Evolutionary conservation across 208 protist species (phyloP).

Genomic region (Angomonas desouzai): DNA sequence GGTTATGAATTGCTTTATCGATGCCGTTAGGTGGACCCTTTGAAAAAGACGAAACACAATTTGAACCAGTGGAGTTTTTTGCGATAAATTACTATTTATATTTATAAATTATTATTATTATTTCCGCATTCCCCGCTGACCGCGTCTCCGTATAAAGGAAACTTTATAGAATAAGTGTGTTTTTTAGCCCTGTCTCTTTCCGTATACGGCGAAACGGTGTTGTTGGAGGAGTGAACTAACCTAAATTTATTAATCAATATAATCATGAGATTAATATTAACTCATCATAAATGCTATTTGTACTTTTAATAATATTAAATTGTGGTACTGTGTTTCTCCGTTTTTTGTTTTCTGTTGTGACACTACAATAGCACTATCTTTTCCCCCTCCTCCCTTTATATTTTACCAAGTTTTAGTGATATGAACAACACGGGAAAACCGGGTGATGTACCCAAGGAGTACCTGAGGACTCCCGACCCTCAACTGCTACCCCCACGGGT

Average conservation of each 20-base stretch:
- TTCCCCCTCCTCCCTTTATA: constrained; percentile 17
- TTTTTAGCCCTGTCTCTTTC: too few relatives aligned
- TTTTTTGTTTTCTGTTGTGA: constrained; percentile 5
- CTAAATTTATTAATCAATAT: constrained; percentile 3
- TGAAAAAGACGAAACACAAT: too few relatives aligned
- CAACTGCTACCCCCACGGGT: constrained; percentile 77
- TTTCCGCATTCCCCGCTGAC: too few relatives aligned
- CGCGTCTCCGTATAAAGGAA: too few relatives aligned
- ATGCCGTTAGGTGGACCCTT: too few relatives aligned
- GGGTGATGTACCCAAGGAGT: constrained; percentile 71
- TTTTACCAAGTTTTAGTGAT: too few relatives aligned
- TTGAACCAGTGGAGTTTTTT: too few relatives aligned
- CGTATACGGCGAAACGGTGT: background rate
- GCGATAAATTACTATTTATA: too few relatives aligned
- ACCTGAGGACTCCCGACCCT: constrained; percentile 63
- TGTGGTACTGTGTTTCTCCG: too few relatives aligned
- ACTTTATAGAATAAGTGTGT: too few relatives aligned
- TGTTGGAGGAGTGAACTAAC: background rate
- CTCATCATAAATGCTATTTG: constrained; percentile 30
- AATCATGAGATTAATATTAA: constrained; percentile 1
- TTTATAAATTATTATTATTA: too few relatives aligned
- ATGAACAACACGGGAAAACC: constrained; percentile 6
- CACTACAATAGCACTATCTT: background rate
- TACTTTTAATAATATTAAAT: constrained; percentile 28
- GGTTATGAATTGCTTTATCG: too few relatives aligned